Conservation (phyloP, 805 yeast genomes). For the Schwanniomyces polymorphus region DNA sequence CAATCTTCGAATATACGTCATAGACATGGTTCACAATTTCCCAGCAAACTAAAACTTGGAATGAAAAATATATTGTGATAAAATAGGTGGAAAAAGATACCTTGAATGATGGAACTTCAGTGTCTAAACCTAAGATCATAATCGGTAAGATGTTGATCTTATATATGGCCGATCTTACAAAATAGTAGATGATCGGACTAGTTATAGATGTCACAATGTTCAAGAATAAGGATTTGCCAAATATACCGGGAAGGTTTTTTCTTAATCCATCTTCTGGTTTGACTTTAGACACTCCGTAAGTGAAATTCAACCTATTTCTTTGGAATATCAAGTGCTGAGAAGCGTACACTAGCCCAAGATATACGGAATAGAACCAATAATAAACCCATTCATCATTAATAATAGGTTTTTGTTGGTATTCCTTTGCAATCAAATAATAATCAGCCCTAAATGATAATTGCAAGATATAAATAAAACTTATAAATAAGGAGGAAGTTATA, state of each 20-base stretch:
- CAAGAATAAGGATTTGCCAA: constrained; percentile 40
- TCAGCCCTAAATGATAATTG: constrained; percentile 26
- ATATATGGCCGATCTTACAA: constrained; percentile 45
- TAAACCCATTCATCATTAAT: constrained; percentile 47
- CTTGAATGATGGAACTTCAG: constrained; percentile 37
- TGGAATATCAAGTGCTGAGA: constrained; percentile 53
- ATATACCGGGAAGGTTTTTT: constrained; percentile 22
- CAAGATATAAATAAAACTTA: constrained; percentile 22
- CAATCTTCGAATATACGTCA: constrained; percentile 66
- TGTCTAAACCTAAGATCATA: constrained; percentile 35
- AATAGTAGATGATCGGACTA: constrained; percentile 39
- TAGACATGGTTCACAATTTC: constrained; percentile 59
- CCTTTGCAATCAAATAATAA: constrained; percentile 36
- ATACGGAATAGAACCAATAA: constrained; percentile 46
- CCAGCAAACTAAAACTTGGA: constrained; percentile 43
- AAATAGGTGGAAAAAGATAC: constrained; percentile 29
- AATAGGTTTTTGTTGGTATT: constrained; percentile 36
- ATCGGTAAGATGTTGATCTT: constrained; percentile 27
- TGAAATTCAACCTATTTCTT: constrained; percentile 52
- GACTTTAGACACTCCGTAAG: constrained; percentile 38
- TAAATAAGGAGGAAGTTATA: constrained; percentile 18
- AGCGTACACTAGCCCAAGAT: constrained; percentile 47
- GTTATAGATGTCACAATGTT: constrained; percentile 23
- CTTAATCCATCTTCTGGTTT: constrained; percentile 39
- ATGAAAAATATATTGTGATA: constrained; percentile 31